phyloP scores from a whole-genome alignment of 2,329 filamentous ascomycete species.

The Botryotinia convoluta region DNA sequence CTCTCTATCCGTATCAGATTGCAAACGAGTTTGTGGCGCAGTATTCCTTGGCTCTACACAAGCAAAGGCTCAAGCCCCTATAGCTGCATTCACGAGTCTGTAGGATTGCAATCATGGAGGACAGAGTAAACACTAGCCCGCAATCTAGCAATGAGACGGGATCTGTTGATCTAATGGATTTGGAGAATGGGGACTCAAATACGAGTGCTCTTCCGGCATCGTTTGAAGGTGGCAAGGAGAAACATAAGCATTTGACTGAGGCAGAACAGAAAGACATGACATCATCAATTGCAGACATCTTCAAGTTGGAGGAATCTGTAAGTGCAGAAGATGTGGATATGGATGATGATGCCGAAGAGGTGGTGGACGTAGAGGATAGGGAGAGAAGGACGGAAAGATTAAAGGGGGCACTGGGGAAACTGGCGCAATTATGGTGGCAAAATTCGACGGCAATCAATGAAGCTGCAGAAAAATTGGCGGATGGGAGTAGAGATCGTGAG shows the following conservation, averaged over 20 bases:
- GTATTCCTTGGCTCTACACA: conserved; percentile 10
- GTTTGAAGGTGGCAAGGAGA: background rate
- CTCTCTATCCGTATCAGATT: background rate
- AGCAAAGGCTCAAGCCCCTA: background rate
- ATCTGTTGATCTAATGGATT: background rate
- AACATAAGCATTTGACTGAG: conserved; percentile 10
- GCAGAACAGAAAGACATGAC: conserved; percentile 26
- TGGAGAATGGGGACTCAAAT: background rate
- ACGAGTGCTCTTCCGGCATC: background rate
- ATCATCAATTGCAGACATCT: conserved; percentile 26
- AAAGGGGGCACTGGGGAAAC: conserved; percentile 25
- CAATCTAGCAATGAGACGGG: background rate
- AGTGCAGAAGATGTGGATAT: conserved; percentile 21
- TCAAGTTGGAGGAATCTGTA: conserved; percentile 25
- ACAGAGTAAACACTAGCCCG: background rate
- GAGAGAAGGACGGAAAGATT: conserved; percentile 33
- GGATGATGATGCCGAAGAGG: conserved; percentile 29
- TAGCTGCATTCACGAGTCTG: background rate
- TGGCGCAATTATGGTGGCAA: conserved; percentile 43
- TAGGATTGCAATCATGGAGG: conserved; percentile 2
- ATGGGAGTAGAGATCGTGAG: conserved; percentile 56
- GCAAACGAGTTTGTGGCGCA: conserved; percentile 5
- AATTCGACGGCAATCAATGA: conserved; percentile 45
- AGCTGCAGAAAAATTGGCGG: conserved; percentile 52
- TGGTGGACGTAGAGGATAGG: conserved; percentile 35